Conservation (phyloP, 306 rosid species). For the Trifolium subterraneum region DNA sequence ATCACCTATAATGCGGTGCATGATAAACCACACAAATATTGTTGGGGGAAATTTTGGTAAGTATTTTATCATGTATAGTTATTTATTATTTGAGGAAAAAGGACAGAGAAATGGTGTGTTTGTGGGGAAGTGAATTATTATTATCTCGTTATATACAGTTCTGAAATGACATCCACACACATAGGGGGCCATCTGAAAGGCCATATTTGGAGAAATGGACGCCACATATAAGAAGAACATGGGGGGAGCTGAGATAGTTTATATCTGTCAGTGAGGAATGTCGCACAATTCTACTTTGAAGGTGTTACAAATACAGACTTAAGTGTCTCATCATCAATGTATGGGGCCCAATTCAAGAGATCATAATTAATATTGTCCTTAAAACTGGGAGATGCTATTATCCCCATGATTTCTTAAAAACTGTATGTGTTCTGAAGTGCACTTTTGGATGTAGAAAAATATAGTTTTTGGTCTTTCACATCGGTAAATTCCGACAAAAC, state of each 20-base stretch:
- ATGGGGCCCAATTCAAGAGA: background rate
- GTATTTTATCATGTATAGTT: background rate
- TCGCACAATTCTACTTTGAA: background rate
- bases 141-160: constrained; percentile 7
- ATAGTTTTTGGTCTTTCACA: too few species aligned
- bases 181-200: constrained; percentile 7
- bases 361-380: background rate
- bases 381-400: too few species aligned
- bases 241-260: background rate
- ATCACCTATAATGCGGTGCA: constrained; percentile 12
- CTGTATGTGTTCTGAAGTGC: too few species aligned
- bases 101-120: constrained; percentile 3
- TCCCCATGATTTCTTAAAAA: too few species aligned
- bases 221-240: background rate
- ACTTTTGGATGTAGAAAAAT: too few species aligned
- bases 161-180: background rate
- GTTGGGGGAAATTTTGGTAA: background rate
- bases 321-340: constrained; percentile 6
- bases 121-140: constrained; percentile 8
- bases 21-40: constrained; percentile 15
- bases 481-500: too few species aligned
- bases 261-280: constrained; percentile 20
- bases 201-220: background rate
- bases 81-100: background rate
- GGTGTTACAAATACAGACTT: constrained; percentile 2